Conservation (phyloP, 768 basidiomycete species). For the Porpolomopsis calyptriformis region DNA sequence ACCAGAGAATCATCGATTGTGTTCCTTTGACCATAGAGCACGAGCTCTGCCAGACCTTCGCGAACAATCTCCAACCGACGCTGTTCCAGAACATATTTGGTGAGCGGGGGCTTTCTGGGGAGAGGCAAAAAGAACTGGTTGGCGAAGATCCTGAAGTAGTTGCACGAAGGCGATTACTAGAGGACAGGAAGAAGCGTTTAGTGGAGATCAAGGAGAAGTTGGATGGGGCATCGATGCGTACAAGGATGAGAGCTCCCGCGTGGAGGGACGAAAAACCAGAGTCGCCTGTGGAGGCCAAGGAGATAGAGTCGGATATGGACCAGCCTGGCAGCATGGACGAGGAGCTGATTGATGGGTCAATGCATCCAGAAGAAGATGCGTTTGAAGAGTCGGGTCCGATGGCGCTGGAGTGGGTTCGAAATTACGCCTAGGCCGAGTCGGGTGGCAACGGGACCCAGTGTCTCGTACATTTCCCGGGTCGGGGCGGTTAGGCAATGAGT, state of each 20-base stretch:
- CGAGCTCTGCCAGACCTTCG: neutral
- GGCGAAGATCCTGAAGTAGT: neutral
- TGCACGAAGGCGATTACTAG: neutral
- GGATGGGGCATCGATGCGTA: neutral
- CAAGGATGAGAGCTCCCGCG: neutral
- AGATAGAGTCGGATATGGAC: too few relatives aligned
- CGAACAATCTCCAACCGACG: neutral
- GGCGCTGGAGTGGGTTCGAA: too few relatives aligned
- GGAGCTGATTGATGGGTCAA: too few relatives aligned
- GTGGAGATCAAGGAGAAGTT: neutral
- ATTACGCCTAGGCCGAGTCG: too few relatives aligned
- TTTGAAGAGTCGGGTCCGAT: too few relatives aligned
- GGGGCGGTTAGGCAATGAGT: too few relatives aligned
- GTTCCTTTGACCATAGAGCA: neutral
- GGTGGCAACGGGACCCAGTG: too few relatives aligned
- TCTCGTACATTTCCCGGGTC: too few relatives aligned
- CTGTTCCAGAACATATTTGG: neutral
- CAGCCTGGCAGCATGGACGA: too few relatives aligned
- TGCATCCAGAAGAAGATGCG: too few relatives aligned
- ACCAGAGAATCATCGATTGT: slow-evolving; percentile 35
- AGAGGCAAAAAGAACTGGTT: neutral
- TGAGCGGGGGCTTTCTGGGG: neutral
- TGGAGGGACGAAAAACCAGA: too few relatives aligned
- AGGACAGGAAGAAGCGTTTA: neutral
- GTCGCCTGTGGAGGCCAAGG: too few relatives aligned